A percentile compares a stretch with the other conserved stretches of the same genome.
phyloP scores from a whole-genome alignment of 192 early-diverging fungal species.

The Coemansia furcata region DNA sequence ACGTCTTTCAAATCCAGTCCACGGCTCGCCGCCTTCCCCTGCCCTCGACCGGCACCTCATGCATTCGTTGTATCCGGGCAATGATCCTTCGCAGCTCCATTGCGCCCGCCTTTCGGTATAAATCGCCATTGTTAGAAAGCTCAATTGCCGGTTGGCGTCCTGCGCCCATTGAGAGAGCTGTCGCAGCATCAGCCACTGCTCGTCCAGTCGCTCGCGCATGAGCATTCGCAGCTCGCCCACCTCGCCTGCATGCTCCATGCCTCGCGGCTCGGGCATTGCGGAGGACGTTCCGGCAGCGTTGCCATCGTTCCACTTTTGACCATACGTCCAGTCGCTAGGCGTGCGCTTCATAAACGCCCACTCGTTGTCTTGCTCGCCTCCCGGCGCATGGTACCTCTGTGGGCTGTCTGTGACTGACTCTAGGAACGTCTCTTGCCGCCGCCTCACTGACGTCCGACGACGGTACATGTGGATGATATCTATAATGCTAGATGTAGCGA shows the following conservation, averaged over 20 bases:
- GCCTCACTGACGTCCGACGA: not conserved
- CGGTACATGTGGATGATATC: not conserved
- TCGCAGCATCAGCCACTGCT: conserved; percentile 42
- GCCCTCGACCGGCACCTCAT: not conserved
- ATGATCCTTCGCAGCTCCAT: not conserved
- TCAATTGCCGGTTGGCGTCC: conserved; percentile 25
- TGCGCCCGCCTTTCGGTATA: conserved; percentile 7
- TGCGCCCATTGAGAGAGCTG: conserved; percentile 38
- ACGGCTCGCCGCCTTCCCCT: not conserved
- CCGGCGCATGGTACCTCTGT: not conserved
- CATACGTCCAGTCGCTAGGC: not conserved
- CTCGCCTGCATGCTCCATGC: not conserved
- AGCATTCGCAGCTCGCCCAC: conserved; percentile 25
- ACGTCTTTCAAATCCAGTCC: not conserved
- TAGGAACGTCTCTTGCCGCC: not conserved
- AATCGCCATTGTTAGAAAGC: conserved; percentile 18
- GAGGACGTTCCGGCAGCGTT: not conserved
- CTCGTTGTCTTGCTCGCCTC: conserved; percentile 2
- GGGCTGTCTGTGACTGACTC: not conserved
- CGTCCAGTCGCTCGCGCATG: conserved; percentile 33
- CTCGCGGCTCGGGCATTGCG: not conserved
- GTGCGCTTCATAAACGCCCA: not conserved
- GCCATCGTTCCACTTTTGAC: not conserved
- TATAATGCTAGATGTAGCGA: not conserved
- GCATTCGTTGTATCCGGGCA: not conserved